Conservation (phyloP, 306 rosid species). For the Dalbergia oliveri region DNA sequence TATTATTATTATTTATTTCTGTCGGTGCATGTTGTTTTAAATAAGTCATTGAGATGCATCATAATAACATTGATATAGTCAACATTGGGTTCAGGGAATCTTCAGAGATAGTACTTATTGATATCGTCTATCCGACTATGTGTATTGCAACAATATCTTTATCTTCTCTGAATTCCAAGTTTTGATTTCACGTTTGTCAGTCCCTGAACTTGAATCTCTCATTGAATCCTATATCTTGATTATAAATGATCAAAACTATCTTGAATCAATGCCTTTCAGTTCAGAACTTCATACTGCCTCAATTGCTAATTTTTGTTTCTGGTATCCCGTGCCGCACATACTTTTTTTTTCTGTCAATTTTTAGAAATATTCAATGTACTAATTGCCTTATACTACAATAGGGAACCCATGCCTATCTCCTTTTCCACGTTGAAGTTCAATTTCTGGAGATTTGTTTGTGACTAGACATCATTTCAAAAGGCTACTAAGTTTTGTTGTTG, state of each 20-base stretch:
- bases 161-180: too few relatives aligned
- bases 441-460: not conserved
- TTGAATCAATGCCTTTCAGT: constrained; percentile 12
- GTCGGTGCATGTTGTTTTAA: not conserved
- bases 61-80: not conserved
- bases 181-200: too few relatives aligned
- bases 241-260: not conserved
- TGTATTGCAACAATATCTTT: not conserved
- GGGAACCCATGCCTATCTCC: not conserved
- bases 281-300: not conserved
- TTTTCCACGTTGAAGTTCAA: not conserved
- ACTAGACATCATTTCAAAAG: not conserved
- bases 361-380: not conserved
- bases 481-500: not conserved
- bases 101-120: not conserved
- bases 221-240: not conserved
- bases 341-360: not conserved
- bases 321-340: not conserved
- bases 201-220: not conserved
- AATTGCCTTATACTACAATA: not conserved
- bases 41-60: not conserved
- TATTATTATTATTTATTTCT: not conserved
- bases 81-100: not conserved
- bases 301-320: not conserved
- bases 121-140: not conserved